Conservation (phyloP, 306 rosid species). For the Cucumis cinereus region DNA sequence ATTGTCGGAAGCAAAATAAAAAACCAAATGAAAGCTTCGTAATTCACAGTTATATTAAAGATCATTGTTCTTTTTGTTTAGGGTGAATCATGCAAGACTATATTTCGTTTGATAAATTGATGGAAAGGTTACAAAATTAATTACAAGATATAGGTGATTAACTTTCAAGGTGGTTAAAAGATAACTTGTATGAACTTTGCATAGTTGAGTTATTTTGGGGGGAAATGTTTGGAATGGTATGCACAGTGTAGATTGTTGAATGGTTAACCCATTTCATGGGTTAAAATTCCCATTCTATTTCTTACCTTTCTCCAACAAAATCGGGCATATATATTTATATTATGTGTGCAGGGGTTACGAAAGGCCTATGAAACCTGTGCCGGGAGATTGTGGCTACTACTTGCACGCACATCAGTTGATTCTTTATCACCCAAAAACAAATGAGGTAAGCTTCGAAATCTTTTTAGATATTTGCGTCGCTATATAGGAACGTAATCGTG, state of each 20-base stretch:
- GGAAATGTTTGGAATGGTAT: neutral
- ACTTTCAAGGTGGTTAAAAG: too few species aligned
- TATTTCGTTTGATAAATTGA: neutral
- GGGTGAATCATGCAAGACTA: neutral
- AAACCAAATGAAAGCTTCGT: too few species aligned
- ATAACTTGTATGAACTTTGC: too few species aligned
- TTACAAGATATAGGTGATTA: neutral
- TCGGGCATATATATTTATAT: neutral
- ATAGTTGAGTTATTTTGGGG: too few species aligned
- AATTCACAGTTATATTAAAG: too few species aligned
- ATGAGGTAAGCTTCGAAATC: conserved; percentile 31
- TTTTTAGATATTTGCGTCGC: too few species aligned
- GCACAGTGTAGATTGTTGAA: neutral
- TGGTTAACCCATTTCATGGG: neutral
- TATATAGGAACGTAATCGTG: neutral
- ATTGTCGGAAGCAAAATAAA: too few species aligned
- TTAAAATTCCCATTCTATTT: neutral
- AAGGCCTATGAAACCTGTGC: conserved; percentile 66
- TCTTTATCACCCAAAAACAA: conserved; percentile 59
- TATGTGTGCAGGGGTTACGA: conserved; percentile 47
- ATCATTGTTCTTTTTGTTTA: neutral
- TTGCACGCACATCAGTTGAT: conserved; percentile 66
- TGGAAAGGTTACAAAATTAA: too few species aligned
- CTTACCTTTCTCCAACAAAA: neutral
- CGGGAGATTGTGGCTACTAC: conserved; percentile 85